Percentiles rank a stretch among this genome's conserved stretches.
Conservation (phyloP, 305 asterid species). For the Fraxinus sp. region DNA sequence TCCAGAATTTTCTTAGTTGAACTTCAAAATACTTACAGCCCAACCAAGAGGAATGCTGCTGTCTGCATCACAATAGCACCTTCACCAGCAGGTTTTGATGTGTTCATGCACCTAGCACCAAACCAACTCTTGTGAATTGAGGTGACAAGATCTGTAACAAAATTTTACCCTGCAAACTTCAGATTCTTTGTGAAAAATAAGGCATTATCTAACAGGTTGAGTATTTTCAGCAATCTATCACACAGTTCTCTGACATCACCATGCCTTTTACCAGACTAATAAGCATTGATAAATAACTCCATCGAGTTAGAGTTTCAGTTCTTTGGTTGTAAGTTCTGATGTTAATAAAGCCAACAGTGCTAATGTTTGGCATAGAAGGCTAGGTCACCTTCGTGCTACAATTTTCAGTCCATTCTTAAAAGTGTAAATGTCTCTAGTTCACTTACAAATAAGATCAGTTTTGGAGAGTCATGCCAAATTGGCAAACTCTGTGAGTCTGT, state of each 20-base stretch:
- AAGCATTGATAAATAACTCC: background rate
- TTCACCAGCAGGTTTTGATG: slow-evolving; percentile 76
- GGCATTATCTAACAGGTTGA: background rate
- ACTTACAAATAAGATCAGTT: background rate
- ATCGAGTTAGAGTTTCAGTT: background rate
- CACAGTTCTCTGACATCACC: background rate
- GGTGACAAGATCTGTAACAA: slow-evolving; percentile 73
- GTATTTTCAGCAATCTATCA: background rate
- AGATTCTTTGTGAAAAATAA: background rate
- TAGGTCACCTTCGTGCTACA: background rate
- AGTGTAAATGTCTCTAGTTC: background rate
- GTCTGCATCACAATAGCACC: slow-evolving; percentile 91
- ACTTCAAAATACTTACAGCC: slow-evolving; percentile 60
- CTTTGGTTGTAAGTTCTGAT: background rate
- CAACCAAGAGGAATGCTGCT: slow-evolving; percentile 72
- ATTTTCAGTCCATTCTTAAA: background rate
- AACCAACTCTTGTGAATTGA: slow-evolving; percentile 92
- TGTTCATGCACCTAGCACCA: slow-evolving; percentile 69
- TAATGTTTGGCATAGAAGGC: background rate
- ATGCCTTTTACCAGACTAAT: background rate
- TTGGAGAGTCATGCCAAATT: too few species aligned
- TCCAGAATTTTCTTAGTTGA: background rate
- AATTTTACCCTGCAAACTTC: background rate
- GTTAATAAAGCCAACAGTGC: background rate
- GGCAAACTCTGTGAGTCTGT: too few species aligned